Conservation (phyloP, 805 yeast genomes). For the Kodamaea nitidulidarum region DNA sequence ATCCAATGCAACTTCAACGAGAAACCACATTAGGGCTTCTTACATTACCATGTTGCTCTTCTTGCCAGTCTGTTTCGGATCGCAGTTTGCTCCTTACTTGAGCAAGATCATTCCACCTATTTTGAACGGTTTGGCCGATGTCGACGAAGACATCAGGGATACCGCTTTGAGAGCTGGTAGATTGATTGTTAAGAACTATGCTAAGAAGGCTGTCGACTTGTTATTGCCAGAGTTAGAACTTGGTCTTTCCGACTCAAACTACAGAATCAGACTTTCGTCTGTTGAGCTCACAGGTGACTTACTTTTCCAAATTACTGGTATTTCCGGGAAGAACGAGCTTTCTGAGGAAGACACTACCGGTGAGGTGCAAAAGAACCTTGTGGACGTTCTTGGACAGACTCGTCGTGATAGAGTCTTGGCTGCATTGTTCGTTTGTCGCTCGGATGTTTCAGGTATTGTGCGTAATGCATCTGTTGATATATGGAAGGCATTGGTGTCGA, state of each 20-base stretch:
- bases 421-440: slow-evolving; percentile 87
- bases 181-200: slow-evolving; percentile 84
- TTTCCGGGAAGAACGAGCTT: slow-evolving; percentile 71
- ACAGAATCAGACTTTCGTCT: slow-evolving; percentile 87
- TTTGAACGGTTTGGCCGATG: slow-evolving; percentile 85
- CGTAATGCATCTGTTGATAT: slow-evolving; percentile 88
- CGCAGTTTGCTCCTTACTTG: slow-evolving; percentile 86
- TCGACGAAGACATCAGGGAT: slow-evolving; percentile 81
- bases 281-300: slow-evolving; percentile 95
- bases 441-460: slow-evolving; percentile 83
- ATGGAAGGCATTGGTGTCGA: slow-evolving; percentile 95
- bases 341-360: slow-evolving; percentile 47
- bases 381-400: slow-evolving; percentile 78
- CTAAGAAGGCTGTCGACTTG: slow-evolving; percentile 87
- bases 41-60: slow-evolving; percentile 85
- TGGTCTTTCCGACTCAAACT: slow-evolving; percentile 77
- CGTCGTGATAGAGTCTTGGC: slow-evolving; percentile 86
- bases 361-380: slow-evolving; percentile 59
- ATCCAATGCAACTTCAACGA: slow-evolving; percentile 61
- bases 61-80: slow-evolving; percentile 91
- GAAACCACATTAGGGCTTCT: slow-evolving; percentile 79
- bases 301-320: slow-evolving; percentile 90
- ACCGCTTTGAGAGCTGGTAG: slow-evolving; percentile 91
- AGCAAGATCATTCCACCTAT: slow-evolving; percentile 86
- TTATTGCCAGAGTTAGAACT: slow-evolving; percentile 89